These are phyloP conservation scores for Tephrocybe sp. DNA, from an alignment of 768 basidiomycete genomes.

Conservation along the genomic window DNA sequence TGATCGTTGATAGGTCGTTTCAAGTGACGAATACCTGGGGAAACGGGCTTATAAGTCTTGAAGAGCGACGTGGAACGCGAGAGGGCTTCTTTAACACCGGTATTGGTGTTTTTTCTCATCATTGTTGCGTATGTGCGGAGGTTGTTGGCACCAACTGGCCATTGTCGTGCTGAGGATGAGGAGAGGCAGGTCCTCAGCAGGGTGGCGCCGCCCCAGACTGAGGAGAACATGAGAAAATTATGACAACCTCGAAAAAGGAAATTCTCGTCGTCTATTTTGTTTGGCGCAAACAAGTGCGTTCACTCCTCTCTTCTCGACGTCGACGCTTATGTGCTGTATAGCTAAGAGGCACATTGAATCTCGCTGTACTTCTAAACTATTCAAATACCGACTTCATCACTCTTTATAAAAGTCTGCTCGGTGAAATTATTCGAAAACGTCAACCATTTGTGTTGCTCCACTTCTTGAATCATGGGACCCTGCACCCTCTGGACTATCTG, in stretches of 20 bases:
- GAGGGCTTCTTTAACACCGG: constrained; percentile 42
- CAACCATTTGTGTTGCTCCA: too few species aligned
- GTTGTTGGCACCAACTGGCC: constrained; percentile 16
- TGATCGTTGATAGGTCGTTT: constrained; percentile 81
- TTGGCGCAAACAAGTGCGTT: constrained; percentile 13
- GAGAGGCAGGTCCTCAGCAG: constrained; percentile 38
- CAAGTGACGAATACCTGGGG: constrained; percentile 85
- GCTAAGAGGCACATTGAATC: too few species aligned
- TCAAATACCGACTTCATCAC: too few species aligned
- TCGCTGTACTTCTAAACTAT: too few species aligned
- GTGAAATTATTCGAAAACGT: too few species aligned
- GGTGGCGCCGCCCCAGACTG: constrained; percentile 37
- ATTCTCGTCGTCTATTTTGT: constrained; percentile 1
- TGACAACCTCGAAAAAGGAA: constrained; percentile 22
- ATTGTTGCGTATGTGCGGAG: constrained; percentile 34
- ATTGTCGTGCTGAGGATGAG: constrained; percentile 19
- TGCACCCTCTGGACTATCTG: too few species aligned
- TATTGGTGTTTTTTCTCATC: constrained; percentile 33
- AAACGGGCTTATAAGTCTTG: constrained; percentile 90
- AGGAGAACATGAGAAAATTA: constrained; percentile 40
- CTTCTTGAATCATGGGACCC: too few species aligned
- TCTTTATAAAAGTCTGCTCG: too few species aligned
- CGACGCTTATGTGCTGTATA: too few species aligned
- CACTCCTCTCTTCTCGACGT: too few species aligned
- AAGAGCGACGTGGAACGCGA: constrained; percentile 57